Base-by-base conservation (phyloP, 345 rosid species). In the Eutrema yunnanense region DNA sequence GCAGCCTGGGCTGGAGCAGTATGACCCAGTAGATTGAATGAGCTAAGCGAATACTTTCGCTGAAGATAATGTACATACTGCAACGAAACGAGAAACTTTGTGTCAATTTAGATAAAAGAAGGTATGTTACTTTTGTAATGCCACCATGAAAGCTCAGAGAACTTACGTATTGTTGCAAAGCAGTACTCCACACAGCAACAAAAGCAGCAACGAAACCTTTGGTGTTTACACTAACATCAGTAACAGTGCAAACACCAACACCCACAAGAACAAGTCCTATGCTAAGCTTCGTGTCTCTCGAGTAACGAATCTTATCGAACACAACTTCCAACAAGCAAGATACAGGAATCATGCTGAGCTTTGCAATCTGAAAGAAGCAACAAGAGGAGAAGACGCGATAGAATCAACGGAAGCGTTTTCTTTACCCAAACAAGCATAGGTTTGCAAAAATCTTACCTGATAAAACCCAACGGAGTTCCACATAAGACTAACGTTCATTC, bases 381-480 rank as follows among this genome's bases (percentile, higher is more conserved):
- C 26, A 56, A 13, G 19, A 58, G 42, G 58, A 5, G 53, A 2
- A n/a, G 8, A 52, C n/a, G n/a, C 42, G 26, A 26, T n/a, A 69
- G 73, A 66, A 77, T 14, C 71, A 53, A 67, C 33, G 27, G 3
- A 61, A 49, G 5, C 9, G 32, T 13, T 54, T 30, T 27, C 19
- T 62, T 14, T 4, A 7, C 5, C 9, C 36, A 40, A 54, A 65
- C 58, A 72, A 59, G 32, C 37, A n/a, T 9, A 66, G 49, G 44
- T 58, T 51, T 13, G 48, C 64, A 6, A 44, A 22, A 36, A 30
- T 60, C 47, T 73, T 43, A 92, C 97, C 97, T 92, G 96, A 84
- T 89, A 92, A 80, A 92, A 92, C 46, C 98, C 98, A 57, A 92
- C 98, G 22, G 96, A 92, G 80, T 92, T 92, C 96, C 96, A 92